Evolutionary conservation across 129 eudicot species (phyloP).

Genomic region (Centrapalus pauciflorus): DNA sequence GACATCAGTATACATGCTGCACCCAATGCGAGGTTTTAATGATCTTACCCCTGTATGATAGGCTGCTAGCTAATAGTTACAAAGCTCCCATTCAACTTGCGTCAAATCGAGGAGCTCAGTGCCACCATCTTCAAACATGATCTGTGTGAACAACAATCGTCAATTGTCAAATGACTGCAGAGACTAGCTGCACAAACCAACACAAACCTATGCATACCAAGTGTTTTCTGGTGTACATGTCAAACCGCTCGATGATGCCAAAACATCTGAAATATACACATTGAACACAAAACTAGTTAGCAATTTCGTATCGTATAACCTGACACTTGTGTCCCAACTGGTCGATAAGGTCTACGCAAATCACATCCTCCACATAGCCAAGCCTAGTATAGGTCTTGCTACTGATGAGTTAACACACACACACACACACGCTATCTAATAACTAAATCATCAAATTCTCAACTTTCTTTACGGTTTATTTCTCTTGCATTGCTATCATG

Average conservation of each 20-base stretch:
- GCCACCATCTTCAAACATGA: conserved; percentile 80
- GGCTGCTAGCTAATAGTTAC: conserved; percentile 40
- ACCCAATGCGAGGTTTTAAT: background rate
- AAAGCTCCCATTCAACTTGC: conserved; percentile 79
- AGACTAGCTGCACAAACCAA: background rate
- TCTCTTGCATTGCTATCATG: too few relatives aligned
- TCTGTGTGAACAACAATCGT: conserved; percentile 34
- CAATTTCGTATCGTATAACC: too few relatives aligned
- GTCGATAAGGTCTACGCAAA: background rate
- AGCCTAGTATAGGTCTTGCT: background rate
- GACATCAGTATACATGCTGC: background rate
- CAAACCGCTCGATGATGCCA: conserved; percentile 74
- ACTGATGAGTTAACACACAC: background rate
- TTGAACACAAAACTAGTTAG: background rate
- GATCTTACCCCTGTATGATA: conserved; percentile 26
- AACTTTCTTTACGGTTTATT: too few relatives aligned
- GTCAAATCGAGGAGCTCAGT: conserved; percentile 70
- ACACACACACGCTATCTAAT: too few relatives aligned
- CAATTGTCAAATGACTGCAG: conserved; percentile 9
- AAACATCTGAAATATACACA: conserved; percentile 43
- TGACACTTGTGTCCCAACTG: background rate
- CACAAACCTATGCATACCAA: conserved; percentile 37
- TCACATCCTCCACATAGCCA: background rate
- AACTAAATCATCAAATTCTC: too few relatives aligned
- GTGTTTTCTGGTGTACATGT: conserved; percentile 56